phyloP scores from a whole-genome alignment of 441 rosid genomes.

The Adansonia madagascariensis region DNA sequence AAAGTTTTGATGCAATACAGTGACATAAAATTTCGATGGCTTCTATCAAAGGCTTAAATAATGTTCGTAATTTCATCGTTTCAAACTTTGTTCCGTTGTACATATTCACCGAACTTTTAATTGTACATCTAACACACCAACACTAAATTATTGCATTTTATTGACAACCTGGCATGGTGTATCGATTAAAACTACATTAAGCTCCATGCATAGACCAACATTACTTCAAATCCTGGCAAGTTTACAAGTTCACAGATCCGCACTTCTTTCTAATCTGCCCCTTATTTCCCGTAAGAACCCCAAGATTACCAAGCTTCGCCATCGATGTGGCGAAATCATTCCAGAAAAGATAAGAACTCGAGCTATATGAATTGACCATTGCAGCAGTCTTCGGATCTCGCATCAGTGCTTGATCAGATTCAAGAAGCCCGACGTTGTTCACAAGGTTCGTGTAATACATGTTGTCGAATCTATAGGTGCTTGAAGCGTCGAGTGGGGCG shows the following conservation, averaged over 20 bases:
- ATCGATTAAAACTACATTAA: background rate
- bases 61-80: too few species aligned
- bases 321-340: slow-evolving; percentile 73
- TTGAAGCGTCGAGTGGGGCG: slow-evolving; percentile 61
- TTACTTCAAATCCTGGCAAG: background rate
- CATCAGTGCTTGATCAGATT: slow-evolving; percentile 65
- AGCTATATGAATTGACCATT: slow-evolving; percentile 54
- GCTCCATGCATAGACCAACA: background rate
- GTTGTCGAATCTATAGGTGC: slow-evolving; percentile 55
- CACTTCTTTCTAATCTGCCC: slow-evolving; percentile 73
- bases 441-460: slow-evolving; percentile 54
- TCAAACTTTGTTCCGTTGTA: too few species aligned
- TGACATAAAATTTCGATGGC: too few species aligned
- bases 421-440: slow-evolving; percentile 56
- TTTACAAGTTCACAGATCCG: slow-evolving; percentile 53
- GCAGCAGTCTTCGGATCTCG: slow-evolving; percentile 51
- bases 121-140: too few species aligned
- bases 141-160: too few species aligned
- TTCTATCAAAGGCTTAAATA: too few species aligned
- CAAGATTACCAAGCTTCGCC: slow-evolving; percentile 66
- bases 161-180: too few species aligned
- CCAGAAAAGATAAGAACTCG: slow-evolving; percentile 50
- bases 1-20: too few species aligned
- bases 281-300: slow-evolving; percentile 56
- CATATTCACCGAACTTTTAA: too few species aligned